These are phyloP conservation scores for Ophiocordyceps camponoti-saundersi DNA, from an alignment of 2,329 filamentous ascomycete species.

Conservation along the genomic window DNA sequence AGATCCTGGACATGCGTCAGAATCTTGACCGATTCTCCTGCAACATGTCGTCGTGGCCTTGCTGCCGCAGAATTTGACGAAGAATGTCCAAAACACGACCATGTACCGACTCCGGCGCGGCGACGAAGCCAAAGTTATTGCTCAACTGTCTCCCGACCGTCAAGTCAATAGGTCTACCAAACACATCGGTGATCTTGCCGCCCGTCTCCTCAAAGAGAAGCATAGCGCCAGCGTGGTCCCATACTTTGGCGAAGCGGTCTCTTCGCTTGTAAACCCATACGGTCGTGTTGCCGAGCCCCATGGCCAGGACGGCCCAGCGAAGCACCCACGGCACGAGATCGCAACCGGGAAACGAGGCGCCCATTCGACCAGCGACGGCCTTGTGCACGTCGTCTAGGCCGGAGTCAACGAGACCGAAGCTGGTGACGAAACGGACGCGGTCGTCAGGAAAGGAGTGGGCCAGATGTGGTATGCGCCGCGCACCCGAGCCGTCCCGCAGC, in stretches of 20 bases:
- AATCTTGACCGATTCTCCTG: constrained; percentile 3
- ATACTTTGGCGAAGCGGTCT: constrained; percentile 33
- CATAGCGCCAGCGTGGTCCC: constrained; percentile 45
- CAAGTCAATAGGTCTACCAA: constrained; percentile 33
- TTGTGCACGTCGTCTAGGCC: constrained; percentile 29
- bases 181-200: constrained; percentile 35
- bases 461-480: constrained; percentile 16
- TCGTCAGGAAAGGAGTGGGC: constrained; percentile 2
- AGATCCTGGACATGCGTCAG: not conserved
- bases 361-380: constrained; percentile 22
- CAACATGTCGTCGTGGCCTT: constrained; percentile 11
- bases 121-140: constrained; percentile 38
- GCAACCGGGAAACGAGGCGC: constrained; percentile 25
- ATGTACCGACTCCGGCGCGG: constrained; percentile 28
- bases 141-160: constrained; percentile 28
- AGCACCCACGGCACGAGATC: constrained; percentile 41
- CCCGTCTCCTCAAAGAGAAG: constrained; percentile 39
- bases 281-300: constrained; percentile 34
- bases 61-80: constrained; percentile 48
- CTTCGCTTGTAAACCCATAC: constrained; percentile 37
- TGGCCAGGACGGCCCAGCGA: constrained; percentile 33
- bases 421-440: constrained; percentile 27
- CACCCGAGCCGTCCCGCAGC: constrained; percentile 11
- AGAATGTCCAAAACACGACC: constrained; percentile 43
- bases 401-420: constrained; percentile 26